phyloP scores from a whole-genome alignment of 371 early-diverging fungal genomes.

The Mortierella sp. region DNA sequence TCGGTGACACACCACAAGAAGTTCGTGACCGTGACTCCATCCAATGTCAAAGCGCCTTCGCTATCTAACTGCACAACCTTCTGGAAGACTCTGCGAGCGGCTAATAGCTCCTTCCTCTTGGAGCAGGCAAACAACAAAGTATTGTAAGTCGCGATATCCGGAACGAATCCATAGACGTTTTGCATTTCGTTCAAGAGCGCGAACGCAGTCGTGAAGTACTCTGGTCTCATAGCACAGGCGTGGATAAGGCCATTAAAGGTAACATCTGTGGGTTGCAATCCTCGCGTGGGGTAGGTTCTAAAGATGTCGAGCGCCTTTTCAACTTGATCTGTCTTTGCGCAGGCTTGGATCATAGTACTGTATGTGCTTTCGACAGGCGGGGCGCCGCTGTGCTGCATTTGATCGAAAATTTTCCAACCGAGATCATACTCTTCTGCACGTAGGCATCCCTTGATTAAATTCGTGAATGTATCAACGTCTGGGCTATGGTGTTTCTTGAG shows the following conservation, averaged over 20 bases:
- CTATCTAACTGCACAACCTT: constrained; percentile 65
- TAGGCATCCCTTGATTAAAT: constrained; percentile 87
- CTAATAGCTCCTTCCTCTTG: constrained; percentile 69
- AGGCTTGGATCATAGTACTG: constrained; percentile 92
- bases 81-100: constrained; percentile 73
- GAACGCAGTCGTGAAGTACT: constrained; percentile 83
- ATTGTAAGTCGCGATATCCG: constrained; percentile 84
- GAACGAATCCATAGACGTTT: constrained; percentile 80
- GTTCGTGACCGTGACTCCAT: constrained; percentile 72
- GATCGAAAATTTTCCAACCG: constrained; percentile 93
- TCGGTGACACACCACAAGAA: constrained; percentile 77
- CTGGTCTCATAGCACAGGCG: constrained; percentile 85
- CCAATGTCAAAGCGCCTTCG: constrained; percentile 61
- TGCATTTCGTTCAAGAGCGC: constrained; percentile 87
- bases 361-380: constrained; percentile 85
- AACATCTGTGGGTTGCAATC: constrained; percentile 79
- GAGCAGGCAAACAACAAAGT: constrained; percentile 84
- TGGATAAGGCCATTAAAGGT: constrained; percentile 90
- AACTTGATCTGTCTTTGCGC: constrained; percentile 74
- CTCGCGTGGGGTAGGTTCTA: constrained; percentile 37
- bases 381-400: constrained; percentile 85
- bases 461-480: constrained; percentile 79
- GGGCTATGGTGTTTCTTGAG: constrained; percentile 59
- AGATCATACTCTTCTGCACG: constrained; percentile 73
- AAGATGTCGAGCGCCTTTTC: constrained; percentile 49